phyloP scores from a whole-genome alignment of 805 yeast species.

The Monosporozyma aerobia region DNA sequence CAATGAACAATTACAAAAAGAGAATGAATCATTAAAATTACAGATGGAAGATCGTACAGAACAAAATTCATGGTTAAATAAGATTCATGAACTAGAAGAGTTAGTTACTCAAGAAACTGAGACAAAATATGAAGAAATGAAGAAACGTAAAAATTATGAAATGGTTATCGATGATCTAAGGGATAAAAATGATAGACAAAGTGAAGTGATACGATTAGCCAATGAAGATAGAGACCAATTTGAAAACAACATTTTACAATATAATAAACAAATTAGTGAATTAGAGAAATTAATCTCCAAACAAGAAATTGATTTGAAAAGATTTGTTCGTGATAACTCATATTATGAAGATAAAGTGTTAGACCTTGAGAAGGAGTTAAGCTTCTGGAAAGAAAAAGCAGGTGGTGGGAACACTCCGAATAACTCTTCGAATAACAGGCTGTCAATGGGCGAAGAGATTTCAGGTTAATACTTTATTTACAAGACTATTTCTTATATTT shows the following conservation, averaged over 20 bases:
- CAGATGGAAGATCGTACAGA: conserved; percentile 44
- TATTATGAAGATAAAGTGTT: conserved; percentile 46
- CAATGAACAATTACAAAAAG: conserved; percentile 41
- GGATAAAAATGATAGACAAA: conserved; percentile 42
- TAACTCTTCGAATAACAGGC: neutral
- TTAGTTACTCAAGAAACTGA: conserved; percentile 41
- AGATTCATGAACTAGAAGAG: conserved; percentile 44
- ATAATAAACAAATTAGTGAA: conserved; percentile 35
- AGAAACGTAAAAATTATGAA: conserved; percentile 40
- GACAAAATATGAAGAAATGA: conserved; percentile 43
- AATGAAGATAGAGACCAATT: conserved; percentile 51
- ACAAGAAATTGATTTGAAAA: conserved; percentile 34
- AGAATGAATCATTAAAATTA: conserved; percentile 39
- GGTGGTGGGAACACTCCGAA: conserved; percentile 2
- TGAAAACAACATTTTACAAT: conserved; percentile 41
- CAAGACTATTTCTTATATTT: neutral
- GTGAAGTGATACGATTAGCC: conserved; percentile 40
- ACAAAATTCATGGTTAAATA: conserved; percentile 48
- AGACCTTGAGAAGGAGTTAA: conserved; percentile 46
- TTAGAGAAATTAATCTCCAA: conserved; percentile 39
- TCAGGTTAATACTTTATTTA: neutral
- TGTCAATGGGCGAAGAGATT: neutral
- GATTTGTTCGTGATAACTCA: conserved; percentile 47
- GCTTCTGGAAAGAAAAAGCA: conserved; percentile 42
- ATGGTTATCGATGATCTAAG: conserved; percentile 47